Conservation (phyloP, 371 early-diverging fungal genomes). For the Mucor piriformis region DNA sequence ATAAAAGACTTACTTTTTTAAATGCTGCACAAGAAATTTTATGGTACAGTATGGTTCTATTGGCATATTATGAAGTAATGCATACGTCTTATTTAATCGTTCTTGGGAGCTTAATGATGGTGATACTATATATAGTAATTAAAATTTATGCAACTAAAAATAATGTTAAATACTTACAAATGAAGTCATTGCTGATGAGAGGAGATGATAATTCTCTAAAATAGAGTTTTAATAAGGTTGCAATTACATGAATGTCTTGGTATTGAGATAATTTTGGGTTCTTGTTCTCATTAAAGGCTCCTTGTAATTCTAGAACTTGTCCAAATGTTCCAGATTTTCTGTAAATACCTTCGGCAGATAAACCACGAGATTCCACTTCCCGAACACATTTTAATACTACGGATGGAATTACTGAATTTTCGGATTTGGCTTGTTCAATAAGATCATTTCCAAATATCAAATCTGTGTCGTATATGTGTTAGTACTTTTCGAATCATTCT, state of each 20-base stretch:
- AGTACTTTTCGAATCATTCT: no score
- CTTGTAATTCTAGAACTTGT: conserved; percentile 69
- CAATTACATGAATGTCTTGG: conserved; percentile 71
- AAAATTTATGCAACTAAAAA: neutral
- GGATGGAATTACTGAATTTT: conserved; percentile 16
- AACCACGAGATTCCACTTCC: conserved; percentile 26
- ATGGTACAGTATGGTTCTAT: conserved; percentile 45
- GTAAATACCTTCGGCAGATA: conserved; percentile 73
- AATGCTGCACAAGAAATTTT: conserved; percentile 40
- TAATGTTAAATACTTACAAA: conserved; percentile 30
- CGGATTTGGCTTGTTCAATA: conserved; percentile 19
- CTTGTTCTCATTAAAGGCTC: conserved; percentile 50
- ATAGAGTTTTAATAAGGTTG: conserved; percentile 92
- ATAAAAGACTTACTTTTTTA: conserved; percentile 30
- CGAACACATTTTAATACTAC: conserved; percentile 18
- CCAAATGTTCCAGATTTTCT: conserved; percentile 85
- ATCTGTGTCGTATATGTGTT: no score
- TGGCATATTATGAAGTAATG: conserved; percentile 37
- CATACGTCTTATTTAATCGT: conserved; percentile 19
- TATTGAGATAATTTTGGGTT: conserved; percentile 46
- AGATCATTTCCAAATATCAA: conserved; percentile 26
- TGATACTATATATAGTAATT: conserved; percentile 1
- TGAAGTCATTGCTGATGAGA: conserved; percentile 75
- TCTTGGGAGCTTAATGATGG: conserved; percentile 18
- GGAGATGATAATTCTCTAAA: conserved; percentile 91